A percentile compares a stretch with the other conserved stretches of the same genome.
Conservation (phyloP, 192 early-diverging fungal genomes). For the Podila horticola region DNA sequence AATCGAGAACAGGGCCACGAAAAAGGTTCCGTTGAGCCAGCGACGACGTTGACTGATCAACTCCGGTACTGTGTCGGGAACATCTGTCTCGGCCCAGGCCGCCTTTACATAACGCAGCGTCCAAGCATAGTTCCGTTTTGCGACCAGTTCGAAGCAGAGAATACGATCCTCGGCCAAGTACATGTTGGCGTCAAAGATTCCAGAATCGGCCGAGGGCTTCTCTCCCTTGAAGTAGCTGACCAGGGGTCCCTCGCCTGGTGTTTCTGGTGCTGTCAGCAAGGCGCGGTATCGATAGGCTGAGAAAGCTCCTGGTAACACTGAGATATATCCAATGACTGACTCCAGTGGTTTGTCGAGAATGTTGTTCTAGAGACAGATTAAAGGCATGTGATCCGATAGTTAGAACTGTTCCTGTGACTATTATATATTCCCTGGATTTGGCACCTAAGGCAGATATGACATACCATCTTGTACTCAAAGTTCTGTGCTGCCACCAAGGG, state of each 20-base stretch:
- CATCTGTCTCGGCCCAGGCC: conserved; percentile 79
- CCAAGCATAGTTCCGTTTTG: conserved; percentile 68
- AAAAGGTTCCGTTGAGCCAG: conserved; percentile 86
- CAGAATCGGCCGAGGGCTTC: conserved; percentile 52
- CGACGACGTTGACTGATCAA: conserved; percentile 84
- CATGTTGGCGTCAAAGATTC: conserved; percentile 63
- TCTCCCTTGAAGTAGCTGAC: conserved; percentile 79
- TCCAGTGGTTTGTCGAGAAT: conserved; percentile 84
- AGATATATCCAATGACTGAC: conserved; percentile 80
- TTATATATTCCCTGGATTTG: background rate
- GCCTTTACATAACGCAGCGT: conserved; percentile 73
- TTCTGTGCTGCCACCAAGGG: conserved; percentile 82
- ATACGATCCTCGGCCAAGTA: conserved; percentile 86
- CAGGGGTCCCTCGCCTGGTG: conserved; percentile 68
- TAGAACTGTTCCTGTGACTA: background rate
- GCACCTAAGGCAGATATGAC: background rate
- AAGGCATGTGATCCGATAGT: background rate
- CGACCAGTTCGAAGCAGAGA: conserved; percentile 84
- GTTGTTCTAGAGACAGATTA: conserved; percentile 56
- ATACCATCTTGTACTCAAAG: conserved; percentile 82
- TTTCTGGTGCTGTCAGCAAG: conserved; percentile 61
- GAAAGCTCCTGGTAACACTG: conserved; percentile 85
- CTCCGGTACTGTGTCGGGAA: conserved; percentile 75
- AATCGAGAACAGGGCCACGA: conserved; percentile 77
- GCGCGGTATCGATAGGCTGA: conserved; percentile 80